Evolutionary conservation across 352 stramenopile species (phyloP).

Genomic region (Phytophthora aleatoria): DNA sequence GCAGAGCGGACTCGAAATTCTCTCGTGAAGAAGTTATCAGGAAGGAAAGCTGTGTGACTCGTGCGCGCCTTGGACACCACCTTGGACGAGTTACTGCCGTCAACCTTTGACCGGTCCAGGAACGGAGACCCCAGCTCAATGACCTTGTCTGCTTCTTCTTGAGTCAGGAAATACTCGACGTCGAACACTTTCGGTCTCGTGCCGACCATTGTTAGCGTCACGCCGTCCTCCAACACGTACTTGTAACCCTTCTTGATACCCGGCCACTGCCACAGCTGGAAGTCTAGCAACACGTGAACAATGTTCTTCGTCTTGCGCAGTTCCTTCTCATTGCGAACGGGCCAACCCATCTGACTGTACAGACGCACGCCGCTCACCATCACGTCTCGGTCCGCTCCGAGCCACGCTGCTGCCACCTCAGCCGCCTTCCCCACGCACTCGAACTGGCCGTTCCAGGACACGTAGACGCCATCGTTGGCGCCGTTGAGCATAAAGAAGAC

Average conservation of each 20-base stretch:
- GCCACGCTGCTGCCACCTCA: constrained; percentile 50
- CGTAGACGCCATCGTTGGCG: constrained; percentile 77
- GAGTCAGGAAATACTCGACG: constrained; percentile 67
- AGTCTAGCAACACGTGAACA: constrained; percentile 81
- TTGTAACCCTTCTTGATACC: constrained; percentile 80
- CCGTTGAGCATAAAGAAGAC: constrained; percentile 89
- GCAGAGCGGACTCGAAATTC: constrained; percentile 72
- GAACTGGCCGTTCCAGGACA: constrained; percentile 78
- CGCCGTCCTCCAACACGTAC: constrained; percentile 72
- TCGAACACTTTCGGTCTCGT: constrained; percentile 73
- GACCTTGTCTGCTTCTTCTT: constrained; percentile 59
- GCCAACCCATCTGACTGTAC: constrained; percentile 69
- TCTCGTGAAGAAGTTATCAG: constrained; percentile 64
- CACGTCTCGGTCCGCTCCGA: constrained; percentile 70
- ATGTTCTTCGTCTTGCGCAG: constrained; percentile 58
- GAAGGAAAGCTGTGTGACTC: constrained; percentile 79
- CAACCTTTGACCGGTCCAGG: constrained; percentile 69
- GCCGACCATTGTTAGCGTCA: constrained; percentile 70
- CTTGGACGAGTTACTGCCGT: constrained; percentile 60
- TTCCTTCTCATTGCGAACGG: constrained; percentile 55
- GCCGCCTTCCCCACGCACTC: constrained; percentile 55
- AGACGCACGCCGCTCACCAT: constrained; percentile 72
- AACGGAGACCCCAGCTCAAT: constrained; percentile 48
- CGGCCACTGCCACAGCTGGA: constrained; percentile 85
- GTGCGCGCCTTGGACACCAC: constrained; percentile 65